phyloP scores from a whole-genome alignment of 2,329 filamentous ascomycete species.

The Exophiala bonariae region DNA sequence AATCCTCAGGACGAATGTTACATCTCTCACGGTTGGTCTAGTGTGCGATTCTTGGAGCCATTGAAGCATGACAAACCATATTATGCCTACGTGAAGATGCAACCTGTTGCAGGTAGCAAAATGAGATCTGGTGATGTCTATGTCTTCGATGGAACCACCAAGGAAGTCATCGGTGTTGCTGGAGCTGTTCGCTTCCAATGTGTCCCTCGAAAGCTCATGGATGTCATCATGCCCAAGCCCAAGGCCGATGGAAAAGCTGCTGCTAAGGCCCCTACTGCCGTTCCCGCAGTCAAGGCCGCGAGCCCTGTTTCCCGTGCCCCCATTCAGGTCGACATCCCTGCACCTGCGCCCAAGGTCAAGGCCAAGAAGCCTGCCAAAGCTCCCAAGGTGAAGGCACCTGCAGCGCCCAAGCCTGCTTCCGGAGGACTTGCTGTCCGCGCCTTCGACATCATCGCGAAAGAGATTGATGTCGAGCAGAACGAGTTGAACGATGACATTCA shows the following conservation, averaged over 20 bases:
- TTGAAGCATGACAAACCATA: conserved; percentile 55
- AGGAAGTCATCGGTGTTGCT: conserved; percentile 56
- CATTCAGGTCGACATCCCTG: conserved; percentile 5
- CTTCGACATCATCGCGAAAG: conserved; percentile 41
- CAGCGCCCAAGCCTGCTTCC: conserved; percentile 30
- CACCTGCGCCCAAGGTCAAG: conserved; percentile 30
- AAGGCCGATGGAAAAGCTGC: conserved; percentile 31
- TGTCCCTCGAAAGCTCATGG: conserved; percentile 41
- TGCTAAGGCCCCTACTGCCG: conserved; percentile 24
- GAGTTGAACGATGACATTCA: conserved; percentile 61
- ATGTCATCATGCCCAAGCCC: conserved; percentile 39
- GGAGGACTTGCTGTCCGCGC: conserved; percentile 36
- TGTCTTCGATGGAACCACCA: conserved; percentile 53
- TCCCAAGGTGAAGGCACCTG: conserved; percentile 32
- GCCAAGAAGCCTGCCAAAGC: conserved; percentile 30
- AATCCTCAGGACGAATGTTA: conserved; percentile 62
- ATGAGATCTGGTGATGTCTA: conserved; percentile 62
- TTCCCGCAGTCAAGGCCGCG: conserved; percentile 14
- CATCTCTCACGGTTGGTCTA: conserved; percentile 63
- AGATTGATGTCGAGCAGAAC: conserved; percentile 57
- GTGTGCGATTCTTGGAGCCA: conserved; percentile 57
- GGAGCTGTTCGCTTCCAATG: conserved; percentile 51
- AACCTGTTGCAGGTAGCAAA: conserved; percentile 47
- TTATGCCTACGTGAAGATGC: conserved; percentile 63
- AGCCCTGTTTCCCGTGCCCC: conserved; percentile 14